A percentile compares a stretch with the other conserved stretches of the same genome.
Conservation (phyloP, 2,329 filamentous ascomycete genomes). For the Colletotrichum sansevieriae region DNA sequence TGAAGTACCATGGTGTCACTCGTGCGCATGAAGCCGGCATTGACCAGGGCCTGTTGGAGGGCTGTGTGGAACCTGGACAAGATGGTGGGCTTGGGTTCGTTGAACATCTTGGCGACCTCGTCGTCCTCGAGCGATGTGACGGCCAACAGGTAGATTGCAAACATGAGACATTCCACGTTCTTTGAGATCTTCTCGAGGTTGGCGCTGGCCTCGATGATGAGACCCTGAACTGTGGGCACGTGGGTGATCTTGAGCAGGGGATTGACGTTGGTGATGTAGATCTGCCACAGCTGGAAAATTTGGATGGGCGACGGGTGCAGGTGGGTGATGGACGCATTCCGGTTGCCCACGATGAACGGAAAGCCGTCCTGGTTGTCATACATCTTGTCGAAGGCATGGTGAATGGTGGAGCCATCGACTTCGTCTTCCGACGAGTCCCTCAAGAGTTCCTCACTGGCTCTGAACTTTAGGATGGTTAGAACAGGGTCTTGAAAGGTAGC, state of each 20-base stretch:
- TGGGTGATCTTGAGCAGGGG: constrained; percentile 78
- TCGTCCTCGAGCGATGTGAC: constrained; percentile 69
- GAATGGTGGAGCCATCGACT: constrained; percentile 65
- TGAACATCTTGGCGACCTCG: constrained; percentile 65
- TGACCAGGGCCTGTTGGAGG: constrained; percentile 74
- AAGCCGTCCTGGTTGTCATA: constrained; percentile 69
- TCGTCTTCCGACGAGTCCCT: constrained; percentile 72
- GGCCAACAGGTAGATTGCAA: constrained; percentile 72
- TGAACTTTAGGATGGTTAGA: constrained; percentile 55
- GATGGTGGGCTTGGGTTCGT: constrained; percentile 64
- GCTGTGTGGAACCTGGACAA: constrained; percentile 68
- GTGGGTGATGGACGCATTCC: constrained; percentile 57
- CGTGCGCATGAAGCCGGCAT: constrained; percentile 75
- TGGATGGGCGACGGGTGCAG: constrained; percentile 68
- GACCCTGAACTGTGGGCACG: constrained; percentile 73
- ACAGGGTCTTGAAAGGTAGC: background rate
- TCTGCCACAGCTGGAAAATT: constrained; percentile 76
- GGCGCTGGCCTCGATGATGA: constrained; percentile 72
- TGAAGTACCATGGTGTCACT: constrained; percentile 76
- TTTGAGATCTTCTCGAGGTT: constrained; percentile 66
- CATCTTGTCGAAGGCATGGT: constrained; percentile 71
- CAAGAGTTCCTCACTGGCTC: constrained; percentile 61
- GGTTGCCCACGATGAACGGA: constrained; percentile 67
- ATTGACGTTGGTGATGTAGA: constrained; percentile 78
- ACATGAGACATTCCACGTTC: constrained; percentile 76